Base-by-base conservation (phyloP, 148 eudicot species). In the Limonium bicolor region DNA sequence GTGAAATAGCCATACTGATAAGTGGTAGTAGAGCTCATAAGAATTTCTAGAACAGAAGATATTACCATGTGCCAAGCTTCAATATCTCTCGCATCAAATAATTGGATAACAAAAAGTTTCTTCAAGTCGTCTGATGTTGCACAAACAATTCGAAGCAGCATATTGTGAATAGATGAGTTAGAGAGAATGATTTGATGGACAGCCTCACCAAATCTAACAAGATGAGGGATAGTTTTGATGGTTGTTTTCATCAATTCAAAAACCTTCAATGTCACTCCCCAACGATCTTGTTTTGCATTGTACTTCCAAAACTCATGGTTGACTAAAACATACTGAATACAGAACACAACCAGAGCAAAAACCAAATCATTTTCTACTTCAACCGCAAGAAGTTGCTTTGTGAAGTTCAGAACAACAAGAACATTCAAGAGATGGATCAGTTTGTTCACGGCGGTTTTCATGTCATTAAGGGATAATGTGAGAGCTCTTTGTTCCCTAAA, bases 261-360 rank as follows among this genome's bases (percentile, higher is more conserved):
- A 80, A 84, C 97, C 83, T 90, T 85, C 27, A 68, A 52, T 14
- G 85, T 90, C 60, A 90, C 85, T 56, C 71, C 73, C 99, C 99
- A 90, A 50, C 99, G 95, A 50, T 67, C 79, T 57, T 74, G 86
- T 66, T 80, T 90, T 71, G 54, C 76, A 62, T 80, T 90, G 59
- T 84, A 90, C 54, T 73, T 90, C 99, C 99, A 90, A 51, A 53
- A 66, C 38, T 74, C 88, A 40, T 90, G 93, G 54, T 80, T 80
- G 32, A 90, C 85, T 50, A 84, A 62, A 59, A 90, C 95, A 70
- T 77, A 90, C 59, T 78, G 99, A 58, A 90, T 64, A 35, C 80
- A 68, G 62, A 90, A 84, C 49, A 80, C 64, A 51, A 71, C 63
- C 42, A 84, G 81, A 51, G 87, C 73, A 44, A 80, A 61, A 48